Evolutionary conservation across 257 asterid species (phyloP).

Genomic region (Solanum commersonii): DNA sequence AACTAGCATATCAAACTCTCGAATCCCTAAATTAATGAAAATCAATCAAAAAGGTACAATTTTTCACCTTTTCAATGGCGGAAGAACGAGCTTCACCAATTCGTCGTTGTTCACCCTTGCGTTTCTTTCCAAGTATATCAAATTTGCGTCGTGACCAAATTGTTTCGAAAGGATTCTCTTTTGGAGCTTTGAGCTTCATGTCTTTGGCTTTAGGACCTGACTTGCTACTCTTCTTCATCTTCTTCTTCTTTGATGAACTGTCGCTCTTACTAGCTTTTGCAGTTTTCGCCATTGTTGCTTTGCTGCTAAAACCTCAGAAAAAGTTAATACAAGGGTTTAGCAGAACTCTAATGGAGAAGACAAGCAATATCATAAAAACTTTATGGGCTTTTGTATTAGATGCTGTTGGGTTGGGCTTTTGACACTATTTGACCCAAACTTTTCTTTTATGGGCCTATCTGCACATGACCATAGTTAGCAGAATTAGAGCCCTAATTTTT

Average conservation of each 20-base stretch:
- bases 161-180: conserved; percentile 76
- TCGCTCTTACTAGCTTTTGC: conserved; percentile 24
- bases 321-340: not conserved
- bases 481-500: not conserved
- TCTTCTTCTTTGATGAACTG: conserved; percentile 42
- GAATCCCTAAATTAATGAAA: not conserved
- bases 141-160: conserved; percentile 86
- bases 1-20: conserved; percentile 3
- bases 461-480: not conserved
- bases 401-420: not conserved
- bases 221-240: conserved; percentile 40
- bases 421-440: not conserved
- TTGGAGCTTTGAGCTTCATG: conserved; percentile 45
- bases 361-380: not conserved
- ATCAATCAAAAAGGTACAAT: not conserved
- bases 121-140: conserved; percentile 71
- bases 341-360: not conserved
- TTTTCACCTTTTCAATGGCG: conserved; percentile 63
- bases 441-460: not conserved
- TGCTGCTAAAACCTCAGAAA: not conserved
- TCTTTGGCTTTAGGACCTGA: conserved; percentile 45
- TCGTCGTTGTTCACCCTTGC: conserved; percentile 83
- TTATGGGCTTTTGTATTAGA: not conserved
- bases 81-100: conserved; percentile 79
- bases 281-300: conserved; percentile 48